Evolutionary conservation across 2,329 filamentous ascomycete species (phyloP), one percentile per base, ranked within the genome.

Genomic region (Magnaporthales sp.): DNA sequence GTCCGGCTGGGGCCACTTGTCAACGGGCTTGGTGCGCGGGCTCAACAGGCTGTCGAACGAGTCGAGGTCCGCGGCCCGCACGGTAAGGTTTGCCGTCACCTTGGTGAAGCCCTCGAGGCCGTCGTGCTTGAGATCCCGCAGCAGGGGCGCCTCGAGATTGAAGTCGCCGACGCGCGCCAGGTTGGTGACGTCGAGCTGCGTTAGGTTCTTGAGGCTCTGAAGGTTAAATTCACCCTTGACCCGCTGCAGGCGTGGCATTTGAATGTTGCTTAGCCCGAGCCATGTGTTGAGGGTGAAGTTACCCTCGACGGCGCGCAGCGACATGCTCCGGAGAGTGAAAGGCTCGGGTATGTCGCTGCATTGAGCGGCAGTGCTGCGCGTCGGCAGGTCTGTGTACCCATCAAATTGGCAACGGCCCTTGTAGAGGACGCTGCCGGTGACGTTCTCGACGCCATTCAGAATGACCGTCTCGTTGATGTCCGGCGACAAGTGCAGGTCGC

Each of bases 1-100:
- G 24, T 58, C 54, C 3, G 60, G n/a, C 22, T 27, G 13, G 60
- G 30, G 19, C 60, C 60, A 62, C 60, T 26, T 29, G 22, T 11
- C 22, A 3, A n/a, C 60, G 3, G 60, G n/a, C 26, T 30, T 62
- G 22, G 15, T 62, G 22, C 26, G 60, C 22, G 60, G 60, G 22
- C 30, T 62, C 60, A 62, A 11, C 7, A 62, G 27, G 60, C 60
- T 62, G 60, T 62, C 60, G 27, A 62, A 3, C 60, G 60, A 62
- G 1, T 62, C 60, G 27, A 62, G 27, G 60, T 29, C 60, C 15
- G 60, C 60, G 27, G 60, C 13, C 60, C 60, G n/a, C 27, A 62
- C 26, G 60, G 60, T 62, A 10, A 62, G 27, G 26, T 32, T 32
- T 5, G 27, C 60, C 27, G 30, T n/a, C 22, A 5, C 60, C 30